A percentile compares a stretch with the other conserved stretches of the same genome.
Conservation (phyloP, 805 yeast species). For the Starmerella floricola region DNA sequence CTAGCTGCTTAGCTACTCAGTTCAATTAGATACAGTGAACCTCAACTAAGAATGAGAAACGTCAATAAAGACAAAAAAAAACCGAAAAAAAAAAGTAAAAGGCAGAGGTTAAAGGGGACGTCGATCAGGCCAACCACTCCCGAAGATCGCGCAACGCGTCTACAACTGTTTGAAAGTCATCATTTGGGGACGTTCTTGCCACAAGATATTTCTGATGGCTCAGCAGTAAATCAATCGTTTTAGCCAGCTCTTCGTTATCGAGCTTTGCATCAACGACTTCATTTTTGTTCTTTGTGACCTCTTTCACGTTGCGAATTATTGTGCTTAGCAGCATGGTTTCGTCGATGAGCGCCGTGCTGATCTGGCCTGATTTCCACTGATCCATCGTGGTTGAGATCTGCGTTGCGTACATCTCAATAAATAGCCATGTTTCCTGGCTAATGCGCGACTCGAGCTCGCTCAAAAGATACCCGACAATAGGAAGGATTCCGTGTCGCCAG, state of each 20-base stretch:
- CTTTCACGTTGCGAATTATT: constrained; percentile 42
- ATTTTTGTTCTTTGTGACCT: constrained; percentile 19
- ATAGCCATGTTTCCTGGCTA: constrained; percentile 52
- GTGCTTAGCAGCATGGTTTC: constrained; percentile 55
- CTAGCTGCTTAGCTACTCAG: too few relatives aligned
- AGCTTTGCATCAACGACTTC: constrained; percentile 5
- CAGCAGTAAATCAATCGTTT: constrained; percentile 55
- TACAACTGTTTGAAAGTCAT: constrained; percentile 5
- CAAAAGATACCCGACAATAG: constrained; percentile 49
- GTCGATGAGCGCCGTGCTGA: constrained; percentile 40
- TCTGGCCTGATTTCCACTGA: constrained; percentile 51
- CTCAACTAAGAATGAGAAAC: too few relatives aligned
- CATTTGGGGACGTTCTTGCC: constrained; percentile 6
- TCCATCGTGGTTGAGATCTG: constrained; percentile 54
- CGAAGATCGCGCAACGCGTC: constrained; percentile 8
- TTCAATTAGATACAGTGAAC: too few relatives aligned
- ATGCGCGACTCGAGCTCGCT: constrained; percentile 52
- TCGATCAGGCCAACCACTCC: not conserved
- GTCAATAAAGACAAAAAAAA: too few relatives aligned
- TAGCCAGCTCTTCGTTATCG: constrained; percentile 45
- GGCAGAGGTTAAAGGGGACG: too few relatives aligned
- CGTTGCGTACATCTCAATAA: constrained; percentile 47
- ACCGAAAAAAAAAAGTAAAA: too few relatives aligned
- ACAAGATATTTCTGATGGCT: constrained; percentile 75
- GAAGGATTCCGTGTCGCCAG: constrained; percentile 80